Base-by-base conservation (phyloP, 2,329 filamentous ascomycete species). In the Xylaria sp. region DNA sequence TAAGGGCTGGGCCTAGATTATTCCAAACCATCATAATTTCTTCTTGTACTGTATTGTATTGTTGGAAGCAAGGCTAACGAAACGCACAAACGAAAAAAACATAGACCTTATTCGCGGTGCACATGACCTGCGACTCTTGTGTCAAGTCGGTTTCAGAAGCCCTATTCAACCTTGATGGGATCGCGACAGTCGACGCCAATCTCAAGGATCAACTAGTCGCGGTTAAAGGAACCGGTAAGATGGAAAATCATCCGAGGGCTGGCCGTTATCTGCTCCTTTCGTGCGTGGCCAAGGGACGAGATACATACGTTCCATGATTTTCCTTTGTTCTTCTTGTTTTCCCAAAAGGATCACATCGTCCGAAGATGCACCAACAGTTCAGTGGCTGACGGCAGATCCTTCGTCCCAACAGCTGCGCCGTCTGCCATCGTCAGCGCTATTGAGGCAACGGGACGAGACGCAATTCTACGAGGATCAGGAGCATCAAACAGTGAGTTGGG, bases 101-200 rank as follows among this genome's bases (percentile, higher is more conserved):
- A 55, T 66, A 98, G 91, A 97, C 95, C 68, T 91, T 95, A 71
- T 98, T 98, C 80, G 94, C 95, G 70, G 96, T 98, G 73, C 94
- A 94, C 62, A 90, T 98, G 84, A 93, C 90, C 81, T 98, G 96
- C 83, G 91, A 97, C 74, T 85, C 87, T 76, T 98, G 96, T 83
- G 89, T 97, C 79, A 91, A 94, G 79, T 90, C 93, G 75, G 90
- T 99, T 78, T 93, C 93, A 75, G 87, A 87, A 70, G 90, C 93
- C 54, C 83, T 98, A 57, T 87, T 91, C 79, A 89, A 91, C 76
- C 82, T 98, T 49, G 85, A 88, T 75, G 94, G 94, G 47, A 92
- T 98, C 77, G 87, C 86, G 74, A 94, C 93, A 74, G 90, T 98
- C 61, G 88, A 95, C 67, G 93, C 90, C 72, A 92, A 92, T 77